Percentiles rank a stretch among this genome's conserved stretches.
These are phyloP conservation scores for Ephemerocybe angulata DNA, from an alignment of 768 basidiomycete species.

Conservation along the genomic window DNA sequence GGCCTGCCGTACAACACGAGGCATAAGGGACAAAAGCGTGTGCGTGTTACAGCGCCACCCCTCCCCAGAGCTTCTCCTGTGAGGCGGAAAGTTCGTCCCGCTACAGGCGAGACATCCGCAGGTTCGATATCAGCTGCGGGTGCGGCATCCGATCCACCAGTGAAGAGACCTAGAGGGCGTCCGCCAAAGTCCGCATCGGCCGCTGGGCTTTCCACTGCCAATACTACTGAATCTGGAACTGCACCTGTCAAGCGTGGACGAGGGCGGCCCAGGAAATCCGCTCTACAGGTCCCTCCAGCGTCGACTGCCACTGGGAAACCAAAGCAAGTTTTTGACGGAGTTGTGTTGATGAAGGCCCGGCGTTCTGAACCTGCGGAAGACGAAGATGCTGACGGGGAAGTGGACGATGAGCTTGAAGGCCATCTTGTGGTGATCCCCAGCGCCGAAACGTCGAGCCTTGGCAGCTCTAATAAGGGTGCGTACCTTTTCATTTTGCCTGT, in stretches of 20 bases:
- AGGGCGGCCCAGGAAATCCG: slow-evolving; percentile 2
- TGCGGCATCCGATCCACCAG: neutral
- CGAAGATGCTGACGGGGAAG: neutral
- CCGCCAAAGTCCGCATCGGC: neutral
- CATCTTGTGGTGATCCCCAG: neutral
- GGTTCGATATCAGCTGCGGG: neutral
- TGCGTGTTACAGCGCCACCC: neutral
- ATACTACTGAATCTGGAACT: neutral
- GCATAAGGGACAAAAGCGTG: slow-evolving; percentile 2
- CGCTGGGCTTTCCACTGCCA: neutral
- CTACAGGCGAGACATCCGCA: neutral
- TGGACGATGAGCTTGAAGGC: neutral
- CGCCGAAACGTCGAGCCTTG: neutral
- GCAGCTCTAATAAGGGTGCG: slow-evolving; percentile 1
- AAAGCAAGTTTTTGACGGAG: neutral
- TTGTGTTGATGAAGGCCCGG: neutral
- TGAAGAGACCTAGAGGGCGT: neutral
- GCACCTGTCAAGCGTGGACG: slow-evolving; percentile 1
- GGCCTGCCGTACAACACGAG: slow-evolving; percentile 3
- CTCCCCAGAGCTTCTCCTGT: neutral
- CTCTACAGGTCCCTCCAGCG: neutral
- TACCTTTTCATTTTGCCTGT: too few species aligned
- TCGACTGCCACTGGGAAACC: neutral
- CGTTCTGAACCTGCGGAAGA: neutral
- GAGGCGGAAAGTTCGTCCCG: neutral